phyloP scores from a whole-genome alignment of 208 protist genomes.

The Novymonas esmeraldas region DNA sequence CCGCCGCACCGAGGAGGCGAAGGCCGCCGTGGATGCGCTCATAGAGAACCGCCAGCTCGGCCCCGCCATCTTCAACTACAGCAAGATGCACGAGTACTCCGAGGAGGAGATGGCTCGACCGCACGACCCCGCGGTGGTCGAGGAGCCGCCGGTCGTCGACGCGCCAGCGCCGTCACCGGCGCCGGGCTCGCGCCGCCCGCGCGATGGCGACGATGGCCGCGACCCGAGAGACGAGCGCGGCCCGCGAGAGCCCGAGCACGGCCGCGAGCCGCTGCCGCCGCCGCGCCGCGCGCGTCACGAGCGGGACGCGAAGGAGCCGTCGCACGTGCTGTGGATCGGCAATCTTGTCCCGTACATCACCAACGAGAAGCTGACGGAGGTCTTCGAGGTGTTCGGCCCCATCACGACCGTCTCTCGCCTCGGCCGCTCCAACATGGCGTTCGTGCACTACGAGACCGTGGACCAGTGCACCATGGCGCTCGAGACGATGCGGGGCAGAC shows the following conservation, averaged over 20 bases:
- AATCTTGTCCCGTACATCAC: conserved; percentile 72
- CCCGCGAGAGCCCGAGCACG: conserved; percentile 9
- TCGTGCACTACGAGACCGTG: conserved; percentile 83
- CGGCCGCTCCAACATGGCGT: conserved; percentile 73
- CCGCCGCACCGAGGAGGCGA: conserved; percentile 78
- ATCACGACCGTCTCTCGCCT: conserved; percentile 74
- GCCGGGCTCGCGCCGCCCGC: conserved; percentile 17
- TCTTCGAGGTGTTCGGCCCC: conserved; percentile 81
- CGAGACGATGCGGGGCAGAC: conserved; percentile 69
- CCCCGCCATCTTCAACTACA: conserved; percentile 77
- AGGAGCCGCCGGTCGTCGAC: conserved; percentile 21
- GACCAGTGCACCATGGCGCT: conserved; percentile 85
- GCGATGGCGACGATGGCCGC: conserved; percentile 14
- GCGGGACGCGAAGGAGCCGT: conserved; percentile 61
- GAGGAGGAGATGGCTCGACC: conserved; percentile 65
- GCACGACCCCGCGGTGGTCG: conserved; percentile 44
- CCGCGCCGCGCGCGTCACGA: conserved; percentile 58
- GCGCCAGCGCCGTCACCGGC: conserved; percentile 23
- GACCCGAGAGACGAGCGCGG: conserved; percentile 23
- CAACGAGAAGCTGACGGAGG: conserved; percentile 68
- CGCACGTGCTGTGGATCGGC: conserved; percentile 84
- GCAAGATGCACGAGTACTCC: conserved; percentile 86
- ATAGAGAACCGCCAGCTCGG: conserved; percentile 56
- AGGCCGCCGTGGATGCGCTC: conserved; percentile 69
- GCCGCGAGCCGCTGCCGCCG: conserved; percentile 13